These are phyloP conservation scores for Cercospora janseana DNA, from an alignment of 2,329 filamentous ascomycete genomes.

Conservation along the genomic window DNA sequence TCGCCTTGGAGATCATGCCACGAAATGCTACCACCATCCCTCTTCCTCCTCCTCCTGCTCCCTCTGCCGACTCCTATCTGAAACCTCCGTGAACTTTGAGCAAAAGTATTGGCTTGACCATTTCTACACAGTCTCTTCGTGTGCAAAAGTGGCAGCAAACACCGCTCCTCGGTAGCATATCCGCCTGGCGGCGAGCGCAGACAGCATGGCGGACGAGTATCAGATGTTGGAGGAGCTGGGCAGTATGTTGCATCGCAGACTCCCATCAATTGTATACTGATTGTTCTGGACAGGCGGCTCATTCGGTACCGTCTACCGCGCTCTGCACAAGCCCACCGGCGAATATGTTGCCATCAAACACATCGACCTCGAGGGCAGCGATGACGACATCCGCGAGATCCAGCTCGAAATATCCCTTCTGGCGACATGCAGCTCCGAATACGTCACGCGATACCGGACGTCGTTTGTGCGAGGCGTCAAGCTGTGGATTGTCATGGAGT, in stretches of 20 bases:
- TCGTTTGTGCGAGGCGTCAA: conserved; percentile 96
- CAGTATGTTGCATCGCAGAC: conserved; percentile 58
- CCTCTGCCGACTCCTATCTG: conserved; percentile 8
- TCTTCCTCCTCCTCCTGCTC: background rate
- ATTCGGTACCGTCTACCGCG: conserved; percentile 96
- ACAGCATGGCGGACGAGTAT: conserved; percentile 73
- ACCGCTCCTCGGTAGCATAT: conserved; percentile 12
- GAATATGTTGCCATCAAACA: conserved; percentile 95
- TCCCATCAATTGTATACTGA: conserved; percentile 8
- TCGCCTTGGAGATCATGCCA: background rate
- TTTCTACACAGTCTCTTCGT: conserved; percentile 20
- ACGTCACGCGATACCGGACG: conserved; percentile 92
- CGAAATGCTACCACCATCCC: too few species aligned
- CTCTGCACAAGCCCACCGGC: conserved; percentile 84
- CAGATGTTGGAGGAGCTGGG: conserved; percentile 95
- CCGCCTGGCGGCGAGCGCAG: conserved; percentile 14
- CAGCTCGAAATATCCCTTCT: conserved; percentile 95
- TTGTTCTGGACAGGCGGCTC: conserved; percentile 72
- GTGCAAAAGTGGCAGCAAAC: conserved; percentile 14
- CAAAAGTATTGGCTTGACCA: conserved; percentile 8
- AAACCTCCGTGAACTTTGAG: conserved; percentile 11
- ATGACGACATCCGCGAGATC: conserved; percentile 97
- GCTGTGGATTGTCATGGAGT: conserved; percentile 99
- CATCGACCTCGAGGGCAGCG: conserved; percentile 98
- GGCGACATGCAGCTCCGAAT: conserved; percentile 89